Percentiles rank a stretch among this genome's conserved stretches.
Evolutionary conservation across 2,329 filamentous ascomycete species (phyloP).

Genomic region (Orbilia oligospora): DNA sequence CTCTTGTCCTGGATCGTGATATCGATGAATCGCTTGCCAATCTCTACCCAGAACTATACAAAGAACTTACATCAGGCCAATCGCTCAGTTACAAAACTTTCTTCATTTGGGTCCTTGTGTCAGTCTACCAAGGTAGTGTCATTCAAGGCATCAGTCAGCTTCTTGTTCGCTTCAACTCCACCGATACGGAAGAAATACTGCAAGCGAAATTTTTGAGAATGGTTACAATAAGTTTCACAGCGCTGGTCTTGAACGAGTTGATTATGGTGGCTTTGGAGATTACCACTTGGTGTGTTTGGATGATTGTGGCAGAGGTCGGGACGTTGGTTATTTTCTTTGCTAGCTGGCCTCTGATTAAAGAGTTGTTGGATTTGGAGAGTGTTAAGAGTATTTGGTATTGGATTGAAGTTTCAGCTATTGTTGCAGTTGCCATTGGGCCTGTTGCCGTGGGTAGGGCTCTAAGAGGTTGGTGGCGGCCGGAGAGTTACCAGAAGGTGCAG

Average conservation of each 20-base stretch:
- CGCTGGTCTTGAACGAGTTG: constrained; percentile 92
- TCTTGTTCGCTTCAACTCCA: constrained; percentile 71
- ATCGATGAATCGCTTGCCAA: constrained; percentile 95
- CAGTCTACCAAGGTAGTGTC: constrained; percentile 85
- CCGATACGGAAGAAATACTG: constrained; percentile 75
- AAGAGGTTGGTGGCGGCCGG: constrained; percentile 54
- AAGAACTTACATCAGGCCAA: constrained; percentile 90
- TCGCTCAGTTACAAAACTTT: constrained; percentile 93
- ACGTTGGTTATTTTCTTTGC: constrained; percentile 73
- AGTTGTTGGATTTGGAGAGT: constrained; percentile 55
- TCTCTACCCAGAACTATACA: constrained; percentile 96
- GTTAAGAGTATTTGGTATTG: constrained; percentile 60
- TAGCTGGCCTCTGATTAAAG: constrained; percentile 49
- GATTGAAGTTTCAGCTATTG: constrained; percentile 46
- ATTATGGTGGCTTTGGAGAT: constrained; percentile 98
- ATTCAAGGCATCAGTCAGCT: constrained; percentile 85
- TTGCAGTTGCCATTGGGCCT: constrained; percentile 49
- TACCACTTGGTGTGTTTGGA: constrained; percentile 95
- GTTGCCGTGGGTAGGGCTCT: constrained; percentile 47
- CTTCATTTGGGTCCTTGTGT: constrained; percentile 95
- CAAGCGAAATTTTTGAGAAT: constrained; percentile 79
- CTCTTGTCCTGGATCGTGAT: constrained; percentile 92
- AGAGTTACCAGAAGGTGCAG: constrained; percentile 59
- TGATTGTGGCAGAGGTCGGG: constrained; percentile 86
- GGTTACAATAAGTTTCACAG: constrained; percentile 92